phyloP scores from a whole-genome alignment of 1,139 yeast genomes.

The Suhomyces yuchorum region DNA sequence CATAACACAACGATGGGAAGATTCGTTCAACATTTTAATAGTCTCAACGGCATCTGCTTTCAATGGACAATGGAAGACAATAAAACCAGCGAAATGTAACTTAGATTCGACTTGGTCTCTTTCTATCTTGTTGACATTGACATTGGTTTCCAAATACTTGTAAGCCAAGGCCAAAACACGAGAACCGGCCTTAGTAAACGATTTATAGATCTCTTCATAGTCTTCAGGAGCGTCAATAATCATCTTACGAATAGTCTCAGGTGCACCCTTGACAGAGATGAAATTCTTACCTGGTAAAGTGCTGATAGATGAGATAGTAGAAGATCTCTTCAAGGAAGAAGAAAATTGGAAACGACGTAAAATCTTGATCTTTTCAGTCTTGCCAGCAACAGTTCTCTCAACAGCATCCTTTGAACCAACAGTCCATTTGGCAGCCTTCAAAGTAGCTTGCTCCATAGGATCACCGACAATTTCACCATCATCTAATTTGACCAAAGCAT shows the following conservation, averaged over 20 bases:
- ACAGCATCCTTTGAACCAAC: slow-evolving; percentile 75
- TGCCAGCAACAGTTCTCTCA: slow-evolving; percentile 44
- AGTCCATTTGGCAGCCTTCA: slow-evolving; percentile 84
- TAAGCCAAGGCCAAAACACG: slow-evolving; percentile 95
- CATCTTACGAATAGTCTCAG: slow-evolving; percentile 92
- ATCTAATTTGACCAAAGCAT: slow-evolving; percentile 89
- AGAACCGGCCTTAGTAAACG: slow-evolving; percentile 92
- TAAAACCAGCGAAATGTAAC: slow-evolving; percentile 84
- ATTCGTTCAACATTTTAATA: slow-evolving; percentile 88
- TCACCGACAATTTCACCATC: slow-evolving; percentile 99
- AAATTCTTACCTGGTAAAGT: slow-evolving; percentile 56
- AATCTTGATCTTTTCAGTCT: slow-evolving; percentile 62
- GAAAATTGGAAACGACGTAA: slow-evolving; percentile 96
- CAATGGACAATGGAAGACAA: slow-evolving; percentile 96
- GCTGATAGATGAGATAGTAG: slow-evolving; percentile 74
- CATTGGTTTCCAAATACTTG: slow-evolving; percentile 62
- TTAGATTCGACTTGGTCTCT: slow-evolving; percentile 78
- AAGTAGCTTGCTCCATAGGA: slow-evolving; percentile 97
- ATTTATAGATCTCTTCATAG: slow-evolving; percentile 85
- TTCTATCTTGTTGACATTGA: slow-evolving; percentile 54
- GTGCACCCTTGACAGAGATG: slow-evolving; percentile 97
- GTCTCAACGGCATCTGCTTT: slow-evolving; percentile 91
- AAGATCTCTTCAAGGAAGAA: slow-evolving; percentile 91
- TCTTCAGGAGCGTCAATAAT: slow-evolving; percentile 68
- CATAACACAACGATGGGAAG: slow-evolving; percentile 94